phyloP scores from a whole-genome alignment of 495 filamentous ascomycete species.

The Penicillium ochrochloron region DNA sequence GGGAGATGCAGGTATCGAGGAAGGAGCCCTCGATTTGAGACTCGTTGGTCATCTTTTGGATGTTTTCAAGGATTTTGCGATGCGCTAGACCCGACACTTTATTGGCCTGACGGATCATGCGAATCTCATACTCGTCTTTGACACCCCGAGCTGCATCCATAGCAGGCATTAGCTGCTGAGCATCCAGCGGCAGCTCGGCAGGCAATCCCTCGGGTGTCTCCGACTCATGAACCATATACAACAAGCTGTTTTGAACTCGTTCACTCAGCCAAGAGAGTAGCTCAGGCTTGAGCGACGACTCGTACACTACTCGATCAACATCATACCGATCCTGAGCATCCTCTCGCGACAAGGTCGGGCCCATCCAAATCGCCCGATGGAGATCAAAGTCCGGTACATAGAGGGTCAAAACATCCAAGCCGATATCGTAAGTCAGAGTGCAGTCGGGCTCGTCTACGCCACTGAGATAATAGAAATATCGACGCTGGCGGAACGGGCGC shows the following conservation, averaged over 20 bases:
- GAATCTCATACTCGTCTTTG: constrained; percentile 82
- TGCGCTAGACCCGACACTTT: constrained; percentile 76
- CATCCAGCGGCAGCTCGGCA: constrained; percentile 53
- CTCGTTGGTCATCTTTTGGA: constrained; percentile 71
- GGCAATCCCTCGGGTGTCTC: constrained; percentile 52
- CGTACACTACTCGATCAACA: constrained; percentile 74
- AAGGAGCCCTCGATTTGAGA: constrained; percentile 82
- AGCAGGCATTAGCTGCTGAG: constrained; percentile 58
- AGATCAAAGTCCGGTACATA: constrained; percentile 93
- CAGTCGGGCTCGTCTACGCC: constrained; percentile 84
- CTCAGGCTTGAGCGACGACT: constrained; percentile 64
- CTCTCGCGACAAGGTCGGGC: constrained; percentile 75
- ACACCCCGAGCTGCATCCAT: constrained; percentile 74
- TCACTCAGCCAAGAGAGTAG: constrained; percentile 64
- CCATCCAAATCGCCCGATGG: constrained; percentile 89
- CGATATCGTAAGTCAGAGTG: constrained; percentile 82
- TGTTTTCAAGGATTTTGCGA: constrained; percentile 61
- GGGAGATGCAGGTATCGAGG: constrained; percentile 66
- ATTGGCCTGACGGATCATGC: constrained; percentile 78
- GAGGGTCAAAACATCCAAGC: constrained; percentile 71
- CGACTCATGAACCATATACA: constrained; percentile 46
- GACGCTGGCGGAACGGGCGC: constrained; percentile 79
- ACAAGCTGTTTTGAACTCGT: constrained; percentile 46
- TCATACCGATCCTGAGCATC: constrained; percentile 77
- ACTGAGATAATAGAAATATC: constrained; percentile 92